Evolutionary conservation across 1,284 basidiomycete genomes (phyloP).

Genomic region (Pseudomicrostroma phylloplanum): DNA sequence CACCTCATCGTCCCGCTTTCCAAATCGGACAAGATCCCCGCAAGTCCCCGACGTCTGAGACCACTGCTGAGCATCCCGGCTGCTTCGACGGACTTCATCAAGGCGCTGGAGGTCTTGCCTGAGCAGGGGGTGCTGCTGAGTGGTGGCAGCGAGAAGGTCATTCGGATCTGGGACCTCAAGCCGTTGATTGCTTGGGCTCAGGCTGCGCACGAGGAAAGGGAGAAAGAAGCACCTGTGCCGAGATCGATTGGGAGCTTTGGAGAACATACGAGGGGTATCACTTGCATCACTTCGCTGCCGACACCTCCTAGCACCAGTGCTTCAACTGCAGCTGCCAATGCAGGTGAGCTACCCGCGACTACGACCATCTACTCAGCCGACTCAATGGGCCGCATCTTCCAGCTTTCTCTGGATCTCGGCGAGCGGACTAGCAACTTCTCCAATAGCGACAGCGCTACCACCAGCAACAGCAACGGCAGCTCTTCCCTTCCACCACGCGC

Average conservation of each 20-base stretch:
- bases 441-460: no score
- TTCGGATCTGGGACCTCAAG: conserved; percentile 3
- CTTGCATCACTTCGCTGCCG: conserved; percentile 3
- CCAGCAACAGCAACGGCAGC: no score
- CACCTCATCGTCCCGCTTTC: not conserved
- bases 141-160: not conserved
- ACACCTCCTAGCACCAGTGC: not conserved
- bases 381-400: conserved; percentile 6
- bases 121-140: conserved; percentile 7
- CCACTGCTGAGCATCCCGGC: not conserved
- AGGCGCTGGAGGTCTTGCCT: conserved; percentile 4
- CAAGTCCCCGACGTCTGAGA: not conserved
- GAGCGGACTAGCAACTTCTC: not conserved
- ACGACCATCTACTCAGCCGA: conserved; percentile 3
- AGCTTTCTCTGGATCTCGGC: not conserved
- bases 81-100: conserved; percentile 10
- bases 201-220: not conserved
- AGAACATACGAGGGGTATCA: conserved; percentile 8
- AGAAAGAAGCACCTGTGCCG: not conserved
- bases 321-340: not conserved
- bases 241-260: not conserved
- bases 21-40: not conserved
- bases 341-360: not conserved
- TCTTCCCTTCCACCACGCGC: not conserved
- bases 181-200: not conserved